Evolutionary conservation across 2,329 filamentous ascomycete species (phyloP), one percentile per base, ranked within the genome.

Genomic region (Amylocarpus encephaloides): DNA sequence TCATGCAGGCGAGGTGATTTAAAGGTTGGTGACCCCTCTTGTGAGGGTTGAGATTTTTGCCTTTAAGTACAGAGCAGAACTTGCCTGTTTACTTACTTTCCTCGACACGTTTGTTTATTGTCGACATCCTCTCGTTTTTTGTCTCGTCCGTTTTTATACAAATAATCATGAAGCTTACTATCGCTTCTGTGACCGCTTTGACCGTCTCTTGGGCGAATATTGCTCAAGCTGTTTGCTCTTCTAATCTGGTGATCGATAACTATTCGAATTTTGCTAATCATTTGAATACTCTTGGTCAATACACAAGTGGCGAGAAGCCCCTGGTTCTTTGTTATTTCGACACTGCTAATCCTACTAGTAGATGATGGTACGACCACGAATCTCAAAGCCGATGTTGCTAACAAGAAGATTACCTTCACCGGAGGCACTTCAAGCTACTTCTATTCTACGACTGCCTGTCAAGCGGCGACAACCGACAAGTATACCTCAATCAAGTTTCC

Each of bases 391-490:
- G 57, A 62, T 40, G 70, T 67, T 32, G 65, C 66, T 12, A 65
- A 65, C 12, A 71, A 72, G 42, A 70, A 73, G 29, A 68, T 79
- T 18, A 70, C 69, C 6, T 76, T 80, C 64, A 73, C 70, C n/a
- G 73, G 74, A 30, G 73, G 71, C 53, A 59, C 67, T 13, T 59
- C 57, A 22, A 73, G 74, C 11, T 79, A 79, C 65, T 78, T 77
- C 54, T 79, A 79, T 59, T 76, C 77, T 61, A 73, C 70, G 1
- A 72, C 79, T 48, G 58, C 64, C 0, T 79, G 76, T 64, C 68
- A 73, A 57, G 64, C 68, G 35, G 70, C 75, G 15, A 64, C 64
- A 13, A 68, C 65, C 43, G 68, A 73, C 43, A 69, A 70, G 51
- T 78, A 78, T 62, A 70, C 66, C 55, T 71, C 70, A 2, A 55